Evolutionary conservation across 371 early-diverging fungal genomes (phyloP), one percentile per base, ranked within the genome.

Genomic region (Zychaea mexicana): DNA sequence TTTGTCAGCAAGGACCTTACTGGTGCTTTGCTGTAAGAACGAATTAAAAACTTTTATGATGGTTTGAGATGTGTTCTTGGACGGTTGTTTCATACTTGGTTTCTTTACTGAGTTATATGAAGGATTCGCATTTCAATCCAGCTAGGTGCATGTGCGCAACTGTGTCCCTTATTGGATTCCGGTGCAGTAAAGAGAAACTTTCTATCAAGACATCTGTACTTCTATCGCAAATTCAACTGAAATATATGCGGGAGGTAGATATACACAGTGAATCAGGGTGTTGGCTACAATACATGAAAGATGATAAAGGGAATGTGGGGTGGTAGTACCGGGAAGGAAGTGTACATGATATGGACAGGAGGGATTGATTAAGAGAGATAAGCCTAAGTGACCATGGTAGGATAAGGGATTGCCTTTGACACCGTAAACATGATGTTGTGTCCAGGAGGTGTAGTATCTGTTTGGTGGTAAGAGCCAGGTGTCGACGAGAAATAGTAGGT

Each of bases 401-500:
- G 42, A 42, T 3, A 3, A 2, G 4, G 10, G 39, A 15, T 3
- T 42, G 42, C n/a, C n/a, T 4, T 42, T 56, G 26, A 5, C 9
- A 26, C 60, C 70, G 53, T 70, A 65, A 24, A 22, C 42, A 30
- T 65, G 56, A 27, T 55, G 33, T 42, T 69, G 56, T 24, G 19
- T 21, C 60, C 64, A 69, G 19, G 21, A n/a, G 8, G 64, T 69
- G 4, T 28, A 38, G 24, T 12, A 63, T 39, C 30, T 4, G 24
- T 55, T 42, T 42, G 62, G 58, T 38, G 52, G 17, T 6, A 57
- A 10, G 2, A 61, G 62, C 65, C 66, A 69, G 1, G 63, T 69
- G 54, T 69, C 70, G 24, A 62, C 59, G 15, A 69, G 21, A 19
- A 69, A 62, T 54, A 62, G 30, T 26, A 65, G 22, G 5, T 19